phyloP scores from a whole-genome alignment of 495 filamentous ascomycete species.

The Penicillium roqueforti region DNA sequence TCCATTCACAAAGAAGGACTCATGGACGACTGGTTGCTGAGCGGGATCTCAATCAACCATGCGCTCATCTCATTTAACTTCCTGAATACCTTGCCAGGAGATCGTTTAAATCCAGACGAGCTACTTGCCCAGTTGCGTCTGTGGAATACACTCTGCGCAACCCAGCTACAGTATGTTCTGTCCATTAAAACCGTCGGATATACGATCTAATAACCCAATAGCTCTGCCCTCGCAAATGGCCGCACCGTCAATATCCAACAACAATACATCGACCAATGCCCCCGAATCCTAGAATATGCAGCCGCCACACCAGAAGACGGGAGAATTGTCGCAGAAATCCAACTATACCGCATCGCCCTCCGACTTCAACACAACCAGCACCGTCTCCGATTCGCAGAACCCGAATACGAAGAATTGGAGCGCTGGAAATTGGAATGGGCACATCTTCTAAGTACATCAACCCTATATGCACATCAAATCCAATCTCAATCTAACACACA shows the following conservation, averaged over 20 bases:
- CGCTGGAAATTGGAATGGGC: conserved; percentile 41
- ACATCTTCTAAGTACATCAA: conserved; percentile 31
- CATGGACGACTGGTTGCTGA: conserved; percentile 43
- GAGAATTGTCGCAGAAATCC: conserved; percentile 37
- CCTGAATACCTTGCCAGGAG: conserved; percentile 23
- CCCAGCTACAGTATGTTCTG: conserved; percentile 35
- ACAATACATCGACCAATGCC: conserved; percentile 35
- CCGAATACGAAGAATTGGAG: conserved; percentile 38
- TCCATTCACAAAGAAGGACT: conserved; percentile 34
- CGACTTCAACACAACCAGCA: conserved; percentile 27
- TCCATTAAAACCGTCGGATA: neutral
- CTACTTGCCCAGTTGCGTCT: conserved; percentile 33
- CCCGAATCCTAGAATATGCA: conserved; percentile 34
- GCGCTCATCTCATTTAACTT: conserved; percentile 34
- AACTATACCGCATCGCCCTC: conserved; percentile 33
- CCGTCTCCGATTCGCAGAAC: conserved; percentile 29
- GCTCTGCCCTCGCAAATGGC: conserved; percentile 37
- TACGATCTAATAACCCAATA: conserved; percentile 7
- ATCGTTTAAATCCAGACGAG: conserved; percentile 28
- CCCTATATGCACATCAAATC: neutral
- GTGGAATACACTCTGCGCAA: conserved; percentile 40
- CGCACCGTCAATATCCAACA: conserved; percentile 34
- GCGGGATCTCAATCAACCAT: conserved; percentile 42
- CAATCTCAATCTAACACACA: conserved; percentile 7
- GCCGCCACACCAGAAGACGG: conserved; percentile 34